Percentiles rank a stretch among this genome's conserved stretches.
Evolutionary conservation across 345 rosid species (phyloP).

Genomic region (Acer campestre): DNA sequence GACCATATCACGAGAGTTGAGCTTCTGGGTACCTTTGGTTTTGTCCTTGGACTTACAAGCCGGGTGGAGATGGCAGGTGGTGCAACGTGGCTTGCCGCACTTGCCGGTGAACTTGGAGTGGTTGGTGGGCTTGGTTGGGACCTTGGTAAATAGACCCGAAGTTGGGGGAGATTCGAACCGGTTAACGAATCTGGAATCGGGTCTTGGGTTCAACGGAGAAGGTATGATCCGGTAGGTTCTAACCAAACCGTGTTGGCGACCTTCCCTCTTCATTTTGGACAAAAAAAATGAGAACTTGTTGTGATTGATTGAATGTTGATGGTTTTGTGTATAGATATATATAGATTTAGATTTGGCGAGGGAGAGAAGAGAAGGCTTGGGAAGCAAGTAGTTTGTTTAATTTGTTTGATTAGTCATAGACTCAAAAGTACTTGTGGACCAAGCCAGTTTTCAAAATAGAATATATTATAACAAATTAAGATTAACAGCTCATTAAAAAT

Average conservation of each 20-base stretch:
- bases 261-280: conserved; percentile 61
- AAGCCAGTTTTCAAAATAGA: conserved; percentile 8
- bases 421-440: conserved; percentile 23
- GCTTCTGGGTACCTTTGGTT: conserved; percentile 58
- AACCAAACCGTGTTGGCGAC: conserved; percentile 72
- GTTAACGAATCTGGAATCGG: conserved; percentile 35
- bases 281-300: background rate
- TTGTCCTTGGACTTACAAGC: conserved; percentile 53
- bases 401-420: conserved; percentile 4
- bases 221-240: conserved; percentile 53
- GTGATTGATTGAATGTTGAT: background rate
- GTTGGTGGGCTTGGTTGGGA: conserved; percentile 49
- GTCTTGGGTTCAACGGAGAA: conserved; percentile 43
- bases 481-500: too few species aligned
- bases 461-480: background rate
- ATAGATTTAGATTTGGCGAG: background rate
- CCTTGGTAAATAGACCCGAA: conserved; percentile 45
- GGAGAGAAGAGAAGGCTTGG: too few species aligned
- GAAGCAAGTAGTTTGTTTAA: too few species aligned
- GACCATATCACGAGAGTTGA: conserved; percentile 43
- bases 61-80: conserved; percentile 47
- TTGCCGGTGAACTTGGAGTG: conserved; percentile 76
- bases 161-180: conserved; percentile 41
- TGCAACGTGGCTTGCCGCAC: conserved; percentile 48
- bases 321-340: too few species aligned